These are phyloP conservation scores for Elsinoe ampelina DNA, from an alignment of 2,329 filamentous ascomycete genomes.

Conservation along the genomic window DNA sequence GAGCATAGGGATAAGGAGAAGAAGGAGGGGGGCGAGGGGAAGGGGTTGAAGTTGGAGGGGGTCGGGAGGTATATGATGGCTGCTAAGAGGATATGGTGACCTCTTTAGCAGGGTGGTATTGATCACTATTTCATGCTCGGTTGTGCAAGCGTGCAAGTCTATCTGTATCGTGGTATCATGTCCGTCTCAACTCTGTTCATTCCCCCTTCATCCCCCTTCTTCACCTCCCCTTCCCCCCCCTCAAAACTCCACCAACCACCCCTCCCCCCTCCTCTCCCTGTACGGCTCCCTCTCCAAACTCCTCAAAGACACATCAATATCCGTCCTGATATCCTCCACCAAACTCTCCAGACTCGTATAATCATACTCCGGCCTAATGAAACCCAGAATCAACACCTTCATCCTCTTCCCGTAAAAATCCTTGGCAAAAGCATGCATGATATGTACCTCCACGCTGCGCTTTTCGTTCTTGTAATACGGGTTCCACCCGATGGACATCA, in stretches of 20 bases:
- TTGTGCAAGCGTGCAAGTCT: neutral
- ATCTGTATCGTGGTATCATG: slow-evolving; percentile 9
- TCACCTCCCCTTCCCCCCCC: neutral
- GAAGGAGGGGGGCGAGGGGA: slow-evolving; percentile 29
- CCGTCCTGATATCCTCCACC: slow-evolving; percentile 77
- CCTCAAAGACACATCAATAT: slow-evolving; percentile 71
- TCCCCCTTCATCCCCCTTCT: neutral
- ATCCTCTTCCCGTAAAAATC: slow-evolving; percentile 84
- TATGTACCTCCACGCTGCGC: slow-evolving; percentile 55
- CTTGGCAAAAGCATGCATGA: slow-evolving; percentile 63
- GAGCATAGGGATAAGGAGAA: slow-evolving; percentile 54
- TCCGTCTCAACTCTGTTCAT: neutral
- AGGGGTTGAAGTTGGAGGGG: slow-evolving; percentile 49
- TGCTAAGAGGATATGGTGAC: slow-evolving; percentile 89
- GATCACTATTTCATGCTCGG: neutral
- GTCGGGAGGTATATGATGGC: slow-evolving; percentile 87
- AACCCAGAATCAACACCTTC: slow-evolving; percentile 72
- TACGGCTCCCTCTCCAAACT: slow-evolving; percentile 63
- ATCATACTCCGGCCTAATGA: slow-evolving; percentile 80
- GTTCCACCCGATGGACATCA: slow-evolving; percentile 94
- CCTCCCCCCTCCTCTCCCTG: slow-evolving; percentile 40
- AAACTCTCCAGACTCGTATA: slow-evolving; percentile 76
- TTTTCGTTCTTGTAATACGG: slow-evolving; percentile 92
- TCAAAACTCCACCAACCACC: slow-evolving; percentile 30
- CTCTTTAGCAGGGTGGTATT: neutral